Percentiles rank a stretch among this genome's conserved stretches.
phyloP scores from a whole-genome alignment of 108 stramenopile genomes.

The Skeletonema menzelii region DNA sequence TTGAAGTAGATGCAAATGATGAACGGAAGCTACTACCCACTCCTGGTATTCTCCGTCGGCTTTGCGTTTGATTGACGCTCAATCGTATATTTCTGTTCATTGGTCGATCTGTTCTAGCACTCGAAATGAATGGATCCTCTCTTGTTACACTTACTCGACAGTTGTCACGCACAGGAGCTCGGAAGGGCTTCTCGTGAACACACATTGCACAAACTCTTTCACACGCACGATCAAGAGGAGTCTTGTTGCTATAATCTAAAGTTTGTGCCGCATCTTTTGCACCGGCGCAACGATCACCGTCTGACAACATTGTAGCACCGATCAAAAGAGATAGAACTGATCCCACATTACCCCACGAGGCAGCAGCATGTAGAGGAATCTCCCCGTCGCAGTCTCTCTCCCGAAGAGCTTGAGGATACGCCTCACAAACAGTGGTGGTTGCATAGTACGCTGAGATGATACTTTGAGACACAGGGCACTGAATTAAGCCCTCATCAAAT shows the following conservation, averaged over 20 bases:
- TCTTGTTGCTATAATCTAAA: slow-evolving; percentile 19
- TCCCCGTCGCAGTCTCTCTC: slow-evolving; percentile 35
- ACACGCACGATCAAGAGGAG: slow-evolving; percentile 32
- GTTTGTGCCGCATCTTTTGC: slow-evolving; percentile 8
- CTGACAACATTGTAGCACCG: not conserved
- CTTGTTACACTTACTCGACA: slow-evolving; percentile 13
- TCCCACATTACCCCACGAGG: slow-evolving; percentile 36
- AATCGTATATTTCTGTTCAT: not conserved
- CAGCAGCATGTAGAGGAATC: slow-evolving; percentile 37
- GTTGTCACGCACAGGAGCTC: not conserved
- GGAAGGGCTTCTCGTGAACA: slow-evolving; percentile 1
- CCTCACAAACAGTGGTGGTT: slow-evolving; percentile 13
- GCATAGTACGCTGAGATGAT: slow-evolving; percentile 27
- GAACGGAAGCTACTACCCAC: slow-evolving; percentile 23
- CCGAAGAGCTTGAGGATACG: slow-evolving; percentile 35
- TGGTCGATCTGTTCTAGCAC: not conserved
- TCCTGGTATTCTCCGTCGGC: slow-evolving; percentile 1
- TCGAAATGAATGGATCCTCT: slow-evolving; percentile 20
- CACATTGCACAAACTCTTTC: slow-evolving; percentile 21
- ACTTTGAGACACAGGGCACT: slow-evolving; percentile 4
- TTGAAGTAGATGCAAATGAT: slow-evolving; percentile 18
- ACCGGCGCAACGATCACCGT: not conserved
- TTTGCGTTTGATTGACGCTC: not conserved
- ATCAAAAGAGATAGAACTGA: slow-evolving; percentile 19
- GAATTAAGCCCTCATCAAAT: slow-evolving; percentile 4